These are phyloP conservation scores for Suillus paluster DNA, from an alignment of 768 basidiomycete genomes.

Conservation along the genomic window DNA sequence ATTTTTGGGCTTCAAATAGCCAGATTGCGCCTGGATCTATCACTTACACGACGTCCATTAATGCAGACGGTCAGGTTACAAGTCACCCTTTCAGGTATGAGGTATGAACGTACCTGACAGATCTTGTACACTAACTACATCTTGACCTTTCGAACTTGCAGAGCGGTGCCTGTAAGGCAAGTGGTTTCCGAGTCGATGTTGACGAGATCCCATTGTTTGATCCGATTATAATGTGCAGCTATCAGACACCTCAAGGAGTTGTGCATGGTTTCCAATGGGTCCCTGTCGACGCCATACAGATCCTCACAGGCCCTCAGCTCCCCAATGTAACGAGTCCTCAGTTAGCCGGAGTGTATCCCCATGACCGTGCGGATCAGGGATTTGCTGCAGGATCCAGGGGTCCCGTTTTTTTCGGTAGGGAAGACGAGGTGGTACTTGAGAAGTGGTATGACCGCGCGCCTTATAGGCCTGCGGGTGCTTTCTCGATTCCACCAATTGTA, in stretches of 20 bases:
- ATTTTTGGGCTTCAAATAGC: conserved; percentile 21
- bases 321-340: conserved; percentile 52
- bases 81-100: conserved; percentile 80
- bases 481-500: conserved; percentile 49
- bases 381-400: conserved; percentile 58
- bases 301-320: conserved; percentile 59
- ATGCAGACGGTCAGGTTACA: conserved; percentile 60
- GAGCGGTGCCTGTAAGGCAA: conserved; percentile 77
- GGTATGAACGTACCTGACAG: neutral
- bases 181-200: conserved; percentile 16
- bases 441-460: conserved; percentile 52
- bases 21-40: conserved; percentile 69
- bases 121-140: neutral
- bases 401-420: conserved; percentile 42
- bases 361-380: conserved; percentile 43
- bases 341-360: neutral
- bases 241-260: conserved; percentile 70
- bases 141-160: conserved; percentile 31
- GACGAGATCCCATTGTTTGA: conserved; percentile 9
- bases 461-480: conserved; percentile 35
- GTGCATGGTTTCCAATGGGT: conserved; percentile 68
- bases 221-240: conserved; percentile 48
- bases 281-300: conserved; percentile 66
- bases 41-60: conserved; percentile 72
- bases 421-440: conserved; percentile 44